Evolutionary conservation across 192 early-diverging fungal genomes (phyloP).

Genomic region (Oehlia diaphana): DNA sequence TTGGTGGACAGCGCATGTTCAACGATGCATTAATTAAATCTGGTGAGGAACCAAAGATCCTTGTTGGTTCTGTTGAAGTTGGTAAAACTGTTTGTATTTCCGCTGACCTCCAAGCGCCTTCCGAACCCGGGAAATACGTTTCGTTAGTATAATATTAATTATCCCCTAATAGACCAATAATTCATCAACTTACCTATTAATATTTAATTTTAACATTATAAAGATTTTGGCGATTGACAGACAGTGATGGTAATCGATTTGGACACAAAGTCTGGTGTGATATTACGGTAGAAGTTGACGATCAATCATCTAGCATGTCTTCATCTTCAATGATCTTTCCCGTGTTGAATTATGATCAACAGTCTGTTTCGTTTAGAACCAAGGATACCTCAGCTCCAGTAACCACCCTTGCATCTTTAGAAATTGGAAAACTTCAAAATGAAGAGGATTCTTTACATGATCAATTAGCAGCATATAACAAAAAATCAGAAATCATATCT

Average conservation of each 20-base stretch:
- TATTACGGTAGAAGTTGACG: conserved; percentile 55
- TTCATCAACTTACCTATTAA: neutral
- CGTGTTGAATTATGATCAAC: conserved; percentile 32
- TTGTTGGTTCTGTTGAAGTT: conserved; percentile 49
- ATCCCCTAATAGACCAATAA: neutral
- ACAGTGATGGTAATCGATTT: conserved; percentile 60
- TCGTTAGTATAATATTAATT: conserved; percentile 33
- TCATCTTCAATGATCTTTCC: conserved; percentile 50
- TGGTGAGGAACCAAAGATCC: conserved; percentile 31
- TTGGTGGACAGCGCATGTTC: conserved; percentile 54
- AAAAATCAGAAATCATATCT: neutral
- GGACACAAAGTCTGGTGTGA: conserved; percentile 69
- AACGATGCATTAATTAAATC: conserved; percentile 27
- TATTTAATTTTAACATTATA: neutral
- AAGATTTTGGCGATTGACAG: conserved; percentile 59
- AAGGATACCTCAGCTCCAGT: conserved; percentile 12
- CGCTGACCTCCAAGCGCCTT: conserved; percentile 66
- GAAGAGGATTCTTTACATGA: neutral
- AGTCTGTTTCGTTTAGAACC: conserved; percentile 33
- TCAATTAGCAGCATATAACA: neutral
- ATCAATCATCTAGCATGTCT: conserved; percentile 38
- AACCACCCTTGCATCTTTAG: conserved; percentile 9
- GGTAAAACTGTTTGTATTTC: conserved; percentile 56
- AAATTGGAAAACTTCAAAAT: conserved; percentile 2
- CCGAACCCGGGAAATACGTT: conserved; percentile 54